Evolutionary conservation across 192 early-diverging fungal genomes (phyloP), one percentile per base, ranked within the genome.

Genomic region (Linnemannia hyalina): DNA sequence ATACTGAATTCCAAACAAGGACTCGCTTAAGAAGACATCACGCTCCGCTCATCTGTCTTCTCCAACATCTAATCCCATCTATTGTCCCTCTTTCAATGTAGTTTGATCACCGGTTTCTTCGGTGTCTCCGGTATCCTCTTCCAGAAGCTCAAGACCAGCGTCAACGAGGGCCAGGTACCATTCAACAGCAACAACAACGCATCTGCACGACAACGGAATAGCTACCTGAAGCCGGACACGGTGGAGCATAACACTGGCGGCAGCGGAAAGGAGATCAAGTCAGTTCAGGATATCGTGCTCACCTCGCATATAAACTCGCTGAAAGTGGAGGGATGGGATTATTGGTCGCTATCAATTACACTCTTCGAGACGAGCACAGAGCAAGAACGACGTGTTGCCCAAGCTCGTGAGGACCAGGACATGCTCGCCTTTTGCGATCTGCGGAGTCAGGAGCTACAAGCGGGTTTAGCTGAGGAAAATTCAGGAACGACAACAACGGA

Each of bases 71-170:
- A 63, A 77, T 60, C 74, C 63, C 36, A 40, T 20, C 55, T 73
- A 44, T 18, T 42, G 26, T 74, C 29, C 9, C 18, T 74, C 41
- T 23, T 52, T 35, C 26, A 52, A 7, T 54, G 13, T 81, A 86
- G 84, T 68, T 86, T 96, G 71, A 94, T 96, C 74, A 88, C 93
- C 68, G 90, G 83, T 73, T 92, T 96, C 89, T 93, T 94, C 77
- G 86, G 87, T 77, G 92, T 89, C 40, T 93, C 93, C 52, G 94
- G 93, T 63, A 75, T 88, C 18, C 91, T 93, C 73, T 88, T 95
- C 52, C 81, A 90, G 36, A 91, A 87, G 72, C 90, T 91, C 54
- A 93, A 93, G 75, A 88, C 84, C 57, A 91, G 91, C 79, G 65
- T 89, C 65, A 94, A 94, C 80, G 94, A 94, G 79, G 89, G 90